These are phyloP conservation scores for Barnettozyma salicaria DNA, from an alignment of 805 yeast genomes.

Conservation along the genomic window DNA sequence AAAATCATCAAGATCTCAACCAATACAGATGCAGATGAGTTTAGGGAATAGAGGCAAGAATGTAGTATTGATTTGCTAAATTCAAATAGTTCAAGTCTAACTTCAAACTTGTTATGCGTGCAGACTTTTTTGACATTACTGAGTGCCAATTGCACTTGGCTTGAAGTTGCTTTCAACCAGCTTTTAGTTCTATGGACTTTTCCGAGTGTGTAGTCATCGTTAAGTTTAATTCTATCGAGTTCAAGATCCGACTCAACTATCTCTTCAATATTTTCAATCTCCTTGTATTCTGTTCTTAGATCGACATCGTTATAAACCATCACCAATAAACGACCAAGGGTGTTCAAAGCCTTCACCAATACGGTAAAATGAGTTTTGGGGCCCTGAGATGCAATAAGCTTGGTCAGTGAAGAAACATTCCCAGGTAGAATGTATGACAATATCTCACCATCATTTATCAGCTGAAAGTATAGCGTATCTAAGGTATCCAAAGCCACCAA, in stretches of 20 bases:
- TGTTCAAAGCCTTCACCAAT: conserved; percentile 25
- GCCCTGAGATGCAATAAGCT: conserved; percentile 28
- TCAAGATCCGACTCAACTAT: conserved; percentile 11
- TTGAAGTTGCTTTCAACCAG: conserved; percentile 51
- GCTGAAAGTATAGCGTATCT: conserved; percentile 28
- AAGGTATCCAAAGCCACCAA: conserved; percentile 31
- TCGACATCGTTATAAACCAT: conserved; percentile 39
- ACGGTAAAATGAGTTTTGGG: conserved; percentile 34
- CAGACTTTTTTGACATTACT: conserved; percentile 20
- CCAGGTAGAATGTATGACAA: conserved; percentile 48
- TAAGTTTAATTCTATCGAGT: conserved; percentile 16
- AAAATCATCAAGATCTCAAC: conserved; percentile 31
- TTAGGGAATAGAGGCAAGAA: conserved; percentile 32
- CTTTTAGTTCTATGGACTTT: conserved; percentile 37
- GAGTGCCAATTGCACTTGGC: conserved; percentile 44
- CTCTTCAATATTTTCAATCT: conserved; percentile 17
- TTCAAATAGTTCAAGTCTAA: conserved; percentile 27
- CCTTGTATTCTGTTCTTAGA: conserved; percentile 25
- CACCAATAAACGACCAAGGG: conserved; percentile 28
- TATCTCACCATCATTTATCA: conserved; percentile 41
- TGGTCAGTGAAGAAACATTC: conserved; percentile 39
- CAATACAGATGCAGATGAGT: conserved; percentile 30
- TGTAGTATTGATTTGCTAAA: conserved; percentile 29
- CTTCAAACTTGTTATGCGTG: conserved; percentile 29
- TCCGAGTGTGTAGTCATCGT: conserved; percentile 17